Evolutionary conservation across 163 green algal genomes (phyloP), one percentile per base, ranked within the genome.

Genomic region (Volvox carteri): DNA sequence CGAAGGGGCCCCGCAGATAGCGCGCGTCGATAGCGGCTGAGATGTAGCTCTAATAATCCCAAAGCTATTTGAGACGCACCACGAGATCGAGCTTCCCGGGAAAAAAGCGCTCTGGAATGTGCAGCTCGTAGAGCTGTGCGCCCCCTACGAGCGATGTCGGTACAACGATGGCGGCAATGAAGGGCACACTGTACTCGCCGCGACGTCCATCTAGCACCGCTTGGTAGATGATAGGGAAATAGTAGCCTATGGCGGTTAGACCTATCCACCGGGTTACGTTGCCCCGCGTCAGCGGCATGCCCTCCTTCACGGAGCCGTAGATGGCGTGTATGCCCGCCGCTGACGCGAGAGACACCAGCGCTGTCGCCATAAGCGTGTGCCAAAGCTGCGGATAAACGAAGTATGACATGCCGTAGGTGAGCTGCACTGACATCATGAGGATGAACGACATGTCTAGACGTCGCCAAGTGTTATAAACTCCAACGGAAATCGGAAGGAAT

Each of bases 391-490:
- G 30, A 52, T 70, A 84, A 42, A 81, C 74, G 30, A 84, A 84
- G 50, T 84, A 84, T 1, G 75, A 84, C 50, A 84, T 70, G 30
- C 14, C 48, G 33, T 54, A 84, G 18, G 75, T 84, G 33, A 84
- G 75, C 33, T 70, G 75, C 16, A 84, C 50, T 28, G 46, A 33
- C 50, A 84, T 84, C 30, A 84, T 37, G 16, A 84, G 75, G 30
- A 84, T 52, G 50, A 84, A 84, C 14, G 75, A 84, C 46, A 84
- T 84, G n/a, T 84, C 75, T 11, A 84, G 25, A 0, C 75, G 48
- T 23, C 75, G 75, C 75, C 75, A 84, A 35, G 52, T 23, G 33
- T 84, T 84, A 33, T 84, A 84, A 37, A 84, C 48, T 23, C 11
- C 18, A 2, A 16, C 4, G 25, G 74, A 72, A 21, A 84, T 84